Evolutionary conservation across 1,284 basidiomycete species (phyloP).

Genomic region (Papiliotrema flavescens): DNA sequence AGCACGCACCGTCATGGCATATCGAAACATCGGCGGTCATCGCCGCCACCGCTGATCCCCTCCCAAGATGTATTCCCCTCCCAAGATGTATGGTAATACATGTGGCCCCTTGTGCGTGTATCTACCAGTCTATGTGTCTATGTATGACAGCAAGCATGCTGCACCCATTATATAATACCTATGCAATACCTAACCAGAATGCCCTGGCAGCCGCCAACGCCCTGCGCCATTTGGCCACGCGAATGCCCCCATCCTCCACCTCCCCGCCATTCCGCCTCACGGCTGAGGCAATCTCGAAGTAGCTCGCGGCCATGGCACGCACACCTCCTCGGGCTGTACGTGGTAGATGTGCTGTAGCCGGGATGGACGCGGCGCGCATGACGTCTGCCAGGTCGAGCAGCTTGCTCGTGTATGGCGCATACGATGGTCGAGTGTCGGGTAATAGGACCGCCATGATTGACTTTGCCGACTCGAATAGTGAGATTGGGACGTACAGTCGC

Average conservation of each 20-base stretch:
- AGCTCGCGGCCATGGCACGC: conserved; percentile 45
- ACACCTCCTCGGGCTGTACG: conserved; percentile 39
- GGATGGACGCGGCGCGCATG: conserved; percentile 23
- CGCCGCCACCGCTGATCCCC: too few relatives aligned
- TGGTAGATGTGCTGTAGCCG: conserved; percentile 41
- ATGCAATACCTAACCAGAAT: conserved; percentile 21
- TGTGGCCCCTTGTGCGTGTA: too few relatives aligned
- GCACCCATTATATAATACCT: not conserved
- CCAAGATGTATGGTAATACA: too few relatives aligned
- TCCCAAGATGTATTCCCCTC: too few relatives aligned
- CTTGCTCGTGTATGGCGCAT: conserved; percentile 28
- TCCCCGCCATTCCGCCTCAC: conserved; percentile 21
- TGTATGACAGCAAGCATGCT: too few relatives aligned
- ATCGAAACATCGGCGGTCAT: too few relatives aligned
- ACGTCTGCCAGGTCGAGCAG: conserved; percentile 35
- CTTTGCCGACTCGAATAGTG: conserved; percentile 23
- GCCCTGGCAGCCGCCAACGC: conserved; percentile 27
- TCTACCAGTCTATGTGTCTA: too few relatives aligned
- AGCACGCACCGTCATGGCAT: too few relatives aligned
- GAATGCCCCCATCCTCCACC: conserved; percentile 30
- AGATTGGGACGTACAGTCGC: conserved; percentile 49
- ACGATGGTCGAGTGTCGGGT: conserved; percentile 4
- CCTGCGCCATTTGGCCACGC: conserved; percentile 31
- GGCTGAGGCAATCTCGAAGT: conserved; percentile 43
- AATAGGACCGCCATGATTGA: conserved; percentile 17